Base-by-base conservation (phyloP, 2,329 filamentous ascomycete species). In the Verticillium longisporum region DNA sequence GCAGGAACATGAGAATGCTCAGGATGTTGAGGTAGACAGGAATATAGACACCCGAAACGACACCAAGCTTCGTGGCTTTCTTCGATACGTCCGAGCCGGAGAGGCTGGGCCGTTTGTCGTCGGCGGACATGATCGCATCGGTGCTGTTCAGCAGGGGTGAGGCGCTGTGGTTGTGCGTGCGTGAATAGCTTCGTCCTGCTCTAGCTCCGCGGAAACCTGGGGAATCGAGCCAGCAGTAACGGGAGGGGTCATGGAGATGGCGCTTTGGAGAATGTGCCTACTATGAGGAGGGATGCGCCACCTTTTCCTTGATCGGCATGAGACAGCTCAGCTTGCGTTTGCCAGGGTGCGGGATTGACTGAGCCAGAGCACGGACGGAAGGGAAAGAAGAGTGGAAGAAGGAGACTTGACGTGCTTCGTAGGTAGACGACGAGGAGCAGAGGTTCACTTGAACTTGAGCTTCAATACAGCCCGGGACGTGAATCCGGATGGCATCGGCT, bases 1-100 rank as follows among this genome's bases (percentile, higher is more conserved):
- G 86, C 68, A 96, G 80, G 75, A 96, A 96, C 91, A 96, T 96
- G 64, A 96, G 83, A 74, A 96, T 96, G 68, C 90, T 94, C 66
- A 96, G 77, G 53, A 96, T 92, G 73, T 95, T 96, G 66, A 96
- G 79, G 63, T 88, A 93, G n/a, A 92, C 92, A 1, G 92, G 92
- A 15, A 96, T 89, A 72, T 92, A 96, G 56, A 96, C 89, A 7
- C 90, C 90, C 4, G 87, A 90, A 66, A 92, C 86, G 9, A 86
- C 88, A 41, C 90, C 90, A 61, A 96, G 80, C 75, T 95, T 95
- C 67, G 82, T 70, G 63, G 73, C 74, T 67, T 75, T 78, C 61
- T 64, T 72, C 36, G 66, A 37, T 31, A 60, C 68, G 33, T 78
- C 77, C 69, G 74, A 73, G 65, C 62, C 68, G 63, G 58, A 58